These are phyloP conservation scores for Malus orientalis DNA, from an alignment of 306 rosid genomes.

Conservation along the genomic window DNA sequence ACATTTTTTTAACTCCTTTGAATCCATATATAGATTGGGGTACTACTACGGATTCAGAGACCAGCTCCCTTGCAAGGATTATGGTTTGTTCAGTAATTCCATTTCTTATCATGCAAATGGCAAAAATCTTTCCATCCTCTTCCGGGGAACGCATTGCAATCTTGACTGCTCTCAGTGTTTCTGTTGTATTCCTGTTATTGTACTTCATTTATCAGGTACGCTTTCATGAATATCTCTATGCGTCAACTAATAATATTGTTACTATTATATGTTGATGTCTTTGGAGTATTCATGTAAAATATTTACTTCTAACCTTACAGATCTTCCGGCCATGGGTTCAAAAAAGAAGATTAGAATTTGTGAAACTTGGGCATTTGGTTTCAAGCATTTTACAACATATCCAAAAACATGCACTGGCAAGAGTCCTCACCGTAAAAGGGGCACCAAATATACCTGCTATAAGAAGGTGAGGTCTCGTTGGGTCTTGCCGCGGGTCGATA, in stretches of 20 bases:
- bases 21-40: constrained; percentile 34
- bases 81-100: constrained; percentile 47
- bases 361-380: constrained; percentile 2
- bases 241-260: not conserved
- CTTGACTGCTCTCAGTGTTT: constrained; percentile 33
- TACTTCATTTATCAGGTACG: constrained; percentile 51
- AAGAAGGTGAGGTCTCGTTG: not conserved
- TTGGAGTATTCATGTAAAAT: not conserved
- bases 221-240: not conserved
- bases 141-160: constrained; percentile 17
- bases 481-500: not conserved
- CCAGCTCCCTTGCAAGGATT: constrained; percentile 42
- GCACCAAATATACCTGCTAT: constrained; percentile 7
- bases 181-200: constrained; percentile 27
- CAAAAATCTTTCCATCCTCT: constrained; percentile 22
- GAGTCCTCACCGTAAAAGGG: constrained; percentile 7
- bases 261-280: not conserved
- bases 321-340: constrained; percentile 15
- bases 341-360: constrained; percentile 12
- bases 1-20: not conserved
- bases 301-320: not conserved
- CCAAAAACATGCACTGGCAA: constrained; percentile 7
- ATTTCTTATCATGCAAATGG: constrained; percentile 48
- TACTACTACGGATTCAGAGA: constrained; percentile 40
- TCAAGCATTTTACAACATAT: constrained; percentile 7